Percentiles rank a stretch among this genome's conserved stretches.
These are phyloP conservation scores for Brassica carinata DNA, from an alignment of 345 rosid species.

Conservation along the genomic window DNA sequence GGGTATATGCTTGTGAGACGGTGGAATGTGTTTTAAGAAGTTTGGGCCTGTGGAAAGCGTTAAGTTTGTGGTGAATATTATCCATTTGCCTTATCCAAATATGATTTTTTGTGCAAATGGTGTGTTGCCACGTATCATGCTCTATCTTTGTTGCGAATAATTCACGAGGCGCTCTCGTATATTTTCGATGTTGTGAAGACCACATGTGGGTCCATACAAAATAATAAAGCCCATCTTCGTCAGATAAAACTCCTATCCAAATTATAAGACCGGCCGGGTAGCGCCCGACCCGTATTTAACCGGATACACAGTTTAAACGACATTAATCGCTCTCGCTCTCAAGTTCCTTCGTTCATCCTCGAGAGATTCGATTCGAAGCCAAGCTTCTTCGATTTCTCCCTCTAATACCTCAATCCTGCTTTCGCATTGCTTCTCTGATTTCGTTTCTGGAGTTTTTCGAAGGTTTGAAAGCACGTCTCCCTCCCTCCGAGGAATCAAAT, in stretches of 20 bases:
- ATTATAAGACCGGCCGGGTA: neutral
- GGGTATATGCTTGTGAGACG: neutral
- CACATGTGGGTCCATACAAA: too few relatives aligned
- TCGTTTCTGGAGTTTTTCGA: neutral
- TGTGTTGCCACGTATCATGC: constrained; percentile 34
- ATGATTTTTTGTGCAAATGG: constrained; percentile 33
- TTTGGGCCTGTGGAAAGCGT: neutral
- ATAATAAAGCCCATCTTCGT: too few relatives aligned
- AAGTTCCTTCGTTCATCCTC: neutral
- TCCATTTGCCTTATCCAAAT: constrained; percentile 45
- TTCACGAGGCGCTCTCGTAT: too few relatives aligned
- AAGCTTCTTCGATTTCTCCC: constrained; percentile 9
- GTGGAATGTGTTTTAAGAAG: constrained; percentile 22
- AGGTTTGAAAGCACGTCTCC: neutral
- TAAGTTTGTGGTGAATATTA: constrained; percentile 18
- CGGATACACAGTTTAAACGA: neutral
- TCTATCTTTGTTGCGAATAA: constrained; percentile 32
- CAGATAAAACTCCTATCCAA: too few relatives aligned
- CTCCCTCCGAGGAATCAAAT: neutral
- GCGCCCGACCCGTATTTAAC: neutral
- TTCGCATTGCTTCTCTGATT: neutral
- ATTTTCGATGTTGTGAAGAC: too few relatives aligned
- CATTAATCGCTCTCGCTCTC: neutral
- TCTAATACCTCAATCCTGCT: neutral
- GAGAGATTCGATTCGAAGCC: neutral